Conservation (phyloP, 129 eudicot genomes). For the Artemisia argyi region DNA sequence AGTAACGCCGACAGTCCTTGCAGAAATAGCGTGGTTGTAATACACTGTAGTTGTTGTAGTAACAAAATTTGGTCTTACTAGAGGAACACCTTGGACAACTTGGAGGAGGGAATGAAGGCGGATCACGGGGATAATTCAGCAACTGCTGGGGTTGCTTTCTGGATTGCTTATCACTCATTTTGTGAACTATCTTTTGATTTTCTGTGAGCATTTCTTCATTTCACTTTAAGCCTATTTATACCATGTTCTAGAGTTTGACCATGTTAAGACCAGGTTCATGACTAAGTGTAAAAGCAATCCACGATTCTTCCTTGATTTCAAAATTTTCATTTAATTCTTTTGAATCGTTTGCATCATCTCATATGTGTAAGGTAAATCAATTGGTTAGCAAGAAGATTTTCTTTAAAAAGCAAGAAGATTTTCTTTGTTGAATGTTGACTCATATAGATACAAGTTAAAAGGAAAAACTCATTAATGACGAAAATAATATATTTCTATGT, state of each 20-base stretch:
- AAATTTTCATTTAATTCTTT: constrained; percentile 20
- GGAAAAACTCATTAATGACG: neutral
- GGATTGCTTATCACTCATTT: constrained; percentile 15
- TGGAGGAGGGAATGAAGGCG: constrained; percentile 33
- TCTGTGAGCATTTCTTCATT: constrained; percentile 1
- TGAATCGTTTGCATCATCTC: constrained; percentile 20
- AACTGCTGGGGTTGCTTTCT: constrained; percentile 4
- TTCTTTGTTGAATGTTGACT: constrained; percentile 30
- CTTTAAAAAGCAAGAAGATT: constrained; percentile 14
- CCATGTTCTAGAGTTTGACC: constrained; percentile 15
- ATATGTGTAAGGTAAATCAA: neutral
- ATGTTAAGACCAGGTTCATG: constrained; percentile 3
- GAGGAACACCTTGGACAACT: constrained; percentile 35
- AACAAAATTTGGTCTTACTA: constrained; percentile 27
- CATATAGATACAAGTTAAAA: constrained; percentile 15
- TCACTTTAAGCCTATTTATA: constrained; percentile 26
- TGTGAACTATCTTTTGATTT: neutral
- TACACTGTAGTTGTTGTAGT: constrained; percentile 35
- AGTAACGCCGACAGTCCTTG: constrained; percentile 31
- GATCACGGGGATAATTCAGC: constrained; percentile 16
- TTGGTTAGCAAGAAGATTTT: constrained; percentile 18
- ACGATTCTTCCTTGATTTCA: constrained; percentile 6
- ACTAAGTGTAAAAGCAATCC: constrained; percentile 34
- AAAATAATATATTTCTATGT: too few relatives aligned
- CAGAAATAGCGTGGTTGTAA: constrained; percentile 31